Evolutionary conservation across 1,284 basidiomycete genomes (phyloP), one percentile per base, ranked within the genome.

Genomic region (Mycosarcoma maydis): DNA sequence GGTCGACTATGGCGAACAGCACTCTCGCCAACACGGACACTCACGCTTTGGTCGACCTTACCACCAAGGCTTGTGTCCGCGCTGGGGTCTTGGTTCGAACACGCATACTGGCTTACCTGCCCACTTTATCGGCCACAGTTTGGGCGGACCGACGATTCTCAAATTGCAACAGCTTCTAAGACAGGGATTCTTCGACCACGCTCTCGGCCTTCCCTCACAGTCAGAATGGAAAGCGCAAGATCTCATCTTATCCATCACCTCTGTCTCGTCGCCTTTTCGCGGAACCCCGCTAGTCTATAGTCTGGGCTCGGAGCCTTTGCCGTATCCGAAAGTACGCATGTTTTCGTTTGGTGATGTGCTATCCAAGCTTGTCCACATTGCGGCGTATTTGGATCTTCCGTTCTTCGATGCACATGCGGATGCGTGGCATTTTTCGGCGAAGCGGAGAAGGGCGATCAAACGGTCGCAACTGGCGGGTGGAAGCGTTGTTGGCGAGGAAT

Each of bases 101-200:
- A 32, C 11, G 10, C 32, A 13, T 1, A 32, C 48, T 1, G 27
- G 29, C 17, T 14, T 74, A 4, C 86, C 86, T 0, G 73, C 87
- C 11, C 87, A 87, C 75, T 86, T 88, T 56, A 55, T 88, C 1
- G 87, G 86, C 0, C 86, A 87, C 75, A 87, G 86, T 1, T 81
- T 87, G 45, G 86, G 84, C 85, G 73, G 73, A 4, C 59, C 57
- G 0, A 75, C 73, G 4, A 69, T 75, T 11, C 22, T 69, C 3
- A 73, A 73, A 30, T 38, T 75, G 9, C 71, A 68, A 37, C 65
- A 73, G 26, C 45, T 75, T 2, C 32, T 75, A 13, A 13, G 57
- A 11, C 32, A 45, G 8, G 71, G 72, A 9, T 75, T 73, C 46
- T 75, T 75, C 54, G 44, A 73, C 32, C 26, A 32, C 6, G 47